Percentiles rank a stretch among this genome's conserved stretches.
Conservation (phyloP, 2,329 filamentous ascomycete genomes). For the Talaromyces albobiverticillius region DNA sequence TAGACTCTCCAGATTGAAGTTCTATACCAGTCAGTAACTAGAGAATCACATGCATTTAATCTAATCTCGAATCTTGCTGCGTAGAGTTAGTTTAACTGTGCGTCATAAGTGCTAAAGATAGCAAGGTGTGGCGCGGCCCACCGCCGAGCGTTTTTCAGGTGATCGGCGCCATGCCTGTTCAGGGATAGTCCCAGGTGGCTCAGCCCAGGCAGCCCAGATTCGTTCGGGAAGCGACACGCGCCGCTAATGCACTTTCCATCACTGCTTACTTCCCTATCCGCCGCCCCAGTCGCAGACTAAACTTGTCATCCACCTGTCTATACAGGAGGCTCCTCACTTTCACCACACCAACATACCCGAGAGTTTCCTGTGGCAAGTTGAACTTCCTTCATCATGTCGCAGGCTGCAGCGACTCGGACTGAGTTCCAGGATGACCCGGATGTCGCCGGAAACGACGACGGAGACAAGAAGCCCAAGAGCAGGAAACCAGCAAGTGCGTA, state of each 20-base stretch:
- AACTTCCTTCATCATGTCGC: conserved; percentile 39
- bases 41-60: too few species aligned
- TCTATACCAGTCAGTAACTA: background rate
- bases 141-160: background rate
- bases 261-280: background rate
- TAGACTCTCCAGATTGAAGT: background rate
- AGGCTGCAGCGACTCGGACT: conserved; percentile 36
- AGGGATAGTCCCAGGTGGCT: too few species aligned
- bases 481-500: conserved; percentile 80
- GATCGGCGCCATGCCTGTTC: background rate
- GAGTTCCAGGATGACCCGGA: conserved; percentile 46
- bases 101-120: conserved; percentile 12
- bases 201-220: background rate
- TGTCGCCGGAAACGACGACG: conserved; percentile 34
- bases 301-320: background rate
- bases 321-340: background rate
- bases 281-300: conserved; percentile 1
- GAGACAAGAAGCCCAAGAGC: conserved; percentile 81
- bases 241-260: conserved; percentile 5
- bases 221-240: background rate
- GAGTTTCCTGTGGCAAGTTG: background rate
- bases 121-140: conserved; percentile 13
- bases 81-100: background rate
- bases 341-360: background rate
- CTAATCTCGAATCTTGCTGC: too few species aligned